Conservation (phyloP, 2,329 filamentous ascomycete genomes). For the Tolypocladium sp. region DNA sequence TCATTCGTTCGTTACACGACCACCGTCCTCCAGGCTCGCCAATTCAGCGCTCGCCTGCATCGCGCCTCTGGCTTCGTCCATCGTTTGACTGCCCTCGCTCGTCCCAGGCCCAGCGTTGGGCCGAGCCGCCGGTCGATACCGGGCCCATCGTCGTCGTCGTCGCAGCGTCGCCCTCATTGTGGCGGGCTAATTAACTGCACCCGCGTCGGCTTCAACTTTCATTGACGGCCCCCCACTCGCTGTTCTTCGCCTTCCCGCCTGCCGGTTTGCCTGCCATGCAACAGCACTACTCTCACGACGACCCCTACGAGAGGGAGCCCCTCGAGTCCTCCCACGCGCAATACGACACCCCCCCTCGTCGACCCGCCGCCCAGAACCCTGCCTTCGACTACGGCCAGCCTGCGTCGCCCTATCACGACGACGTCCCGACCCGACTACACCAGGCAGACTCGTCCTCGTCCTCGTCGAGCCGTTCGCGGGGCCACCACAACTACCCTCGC, state of each 20-base stretch:
- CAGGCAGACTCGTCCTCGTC: slow-evolving; percentile 1
- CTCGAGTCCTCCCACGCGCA: slow-evolving; percentile 15
- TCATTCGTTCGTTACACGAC: background rate
- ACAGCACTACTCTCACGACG: slow-evolving; percentile 19
- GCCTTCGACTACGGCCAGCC: slow-evolving; percentile 1
- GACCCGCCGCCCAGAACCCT: slow-evolving; percentile 1
- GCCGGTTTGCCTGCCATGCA: slow-evolving; percentile 14
- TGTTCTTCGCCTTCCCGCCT: background rate
- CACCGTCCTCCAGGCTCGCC: background rate
- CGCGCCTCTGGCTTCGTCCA: background rate
- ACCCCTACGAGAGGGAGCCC: slow-evolving; percentile 26
- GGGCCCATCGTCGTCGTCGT: background rate
- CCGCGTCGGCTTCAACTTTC: background rate
- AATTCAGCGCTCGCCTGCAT: background rate
- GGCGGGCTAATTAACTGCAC: background rate
- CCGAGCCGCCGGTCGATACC: background rate
- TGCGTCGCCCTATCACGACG: slow-evolving; percentile 18
- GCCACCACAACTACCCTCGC: background rate
- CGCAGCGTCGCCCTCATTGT: background rate
- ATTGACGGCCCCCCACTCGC: background rate
- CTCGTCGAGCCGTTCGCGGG: background rate
- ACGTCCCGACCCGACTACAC: slow-evolving; percentile 7
- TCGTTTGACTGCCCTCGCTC: background rate
- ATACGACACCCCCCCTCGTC: slow-evolving; percentile 12
- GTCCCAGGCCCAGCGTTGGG: background rate